Evolutionary conservation across 306 rosid species (phyloP).

Genomic region (Vigna angularis): DNA sequence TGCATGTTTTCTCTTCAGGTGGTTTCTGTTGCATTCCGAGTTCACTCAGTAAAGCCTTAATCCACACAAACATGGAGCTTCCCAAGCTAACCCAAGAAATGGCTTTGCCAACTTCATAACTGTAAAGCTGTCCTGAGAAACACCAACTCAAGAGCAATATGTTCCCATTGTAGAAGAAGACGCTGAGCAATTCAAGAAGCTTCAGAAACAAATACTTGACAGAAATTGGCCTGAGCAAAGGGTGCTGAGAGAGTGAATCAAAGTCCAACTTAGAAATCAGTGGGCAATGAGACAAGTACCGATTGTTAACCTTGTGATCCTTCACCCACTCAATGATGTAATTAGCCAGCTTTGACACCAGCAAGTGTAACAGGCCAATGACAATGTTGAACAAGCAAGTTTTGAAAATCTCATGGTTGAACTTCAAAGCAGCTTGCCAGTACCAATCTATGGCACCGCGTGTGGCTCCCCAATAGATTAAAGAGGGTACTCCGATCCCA

Average conservation of each 20-base stretch:
- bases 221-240: slow-evolving; percentile 42
- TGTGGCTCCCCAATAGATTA: slow-evolving; percentile 52
- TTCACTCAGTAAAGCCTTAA: slow-evolving; percentile 45
- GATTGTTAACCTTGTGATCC: slow-evolving; percentile 27
- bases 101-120: slow-evolving; percentile 50
- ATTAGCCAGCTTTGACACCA: slow-evolving; percentile 40
- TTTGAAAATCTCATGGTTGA: slow-evolving; percentile 49
- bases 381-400: slow-evolving; percentile 40
- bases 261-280: slow-evolving; percentile 33
- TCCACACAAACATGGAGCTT: slow-evolving; percentile 55
- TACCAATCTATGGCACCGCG: slow-evolving; percentile 50
- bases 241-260: slow-evolving; percentile 13
- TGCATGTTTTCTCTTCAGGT: slow-evolving; percentile 33
- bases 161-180: slow-evolving; percentile 50
- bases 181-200: slow-evolving; percentile 25
- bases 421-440: slow-evolving; percentile 30
- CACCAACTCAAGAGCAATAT: slow-evolving; percentile 53
- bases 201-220: slow-evolving; percentile 11
- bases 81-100: slow-evolving; percentile 58
- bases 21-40: slow-evolving; percentile 9
- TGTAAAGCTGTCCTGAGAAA: slow-evolving; percentile 49
- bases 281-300: background rate
- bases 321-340: slow-evolving; percentile 35
- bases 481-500: slow-evolving; percentile 53
- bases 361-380: slow-evolving; percentile 42